Evolutionary conservation across 371 early-diverging fungal genomes (phyloP).

Genomic region (Saksenaea vasiformis): DNA sequence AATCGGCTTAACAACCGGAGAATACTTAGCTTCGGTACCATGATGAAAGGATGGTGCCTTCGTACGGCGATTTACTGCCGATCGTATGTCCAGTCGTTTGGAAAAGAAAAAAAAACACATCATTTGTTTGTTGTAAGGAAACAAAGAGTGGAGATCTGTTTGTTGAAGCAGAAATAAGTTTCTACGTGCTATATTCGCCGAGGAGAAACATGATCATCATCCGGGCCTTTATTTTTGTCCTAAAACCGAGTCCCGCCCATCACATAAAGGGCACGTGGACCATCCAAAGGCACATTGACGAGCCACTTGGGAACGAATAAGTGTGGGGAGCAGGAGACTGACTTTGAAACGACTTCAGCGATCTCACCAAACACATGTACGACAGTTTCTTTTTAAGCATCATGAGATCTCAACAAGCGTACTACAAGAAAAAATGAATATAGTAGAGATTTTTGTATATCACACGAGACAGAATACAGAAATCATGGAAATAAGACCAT

Average conservation of each 20-base stretch:
- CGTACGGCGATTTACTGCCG: neutral
- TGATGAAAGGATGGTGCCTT: neutral
- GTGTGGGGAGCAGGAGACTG: no score
- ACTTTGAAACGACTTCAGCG: no score
- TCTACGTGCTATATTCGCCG: neutral
- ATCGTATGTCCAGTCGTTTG: neutral
- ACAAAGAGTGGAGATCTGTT: conserved; percentile 5
- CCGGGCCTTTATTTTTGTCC: neutral
- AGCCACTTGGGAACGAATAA: no score
- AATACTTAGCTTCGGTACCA: neutral
- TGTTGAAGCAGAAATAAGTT: neutral
- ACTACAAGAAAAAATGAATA: no score
- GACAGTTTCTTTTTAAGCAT: no score
- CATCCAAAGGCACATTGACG: neutral
- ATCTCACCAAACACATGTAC: no score
- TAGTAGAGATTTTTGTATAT: no score
- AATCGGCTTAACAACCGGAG: neutral
- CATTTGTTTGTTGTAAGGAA: conserved; percentile 1
- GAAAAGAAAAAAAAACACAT: conserved; percentile 3
- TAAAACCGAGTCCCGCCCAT: neutral
- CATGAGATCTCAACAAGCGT: no score
- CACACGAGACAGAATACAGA: no score
- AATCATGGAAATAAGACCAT: no score
- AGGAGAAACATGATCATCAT: conserved; percentile 2
- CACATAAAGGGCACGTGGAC: neutral